Conservation (phyloP, 2,329 filamentous ascomycete species). For the Microcyclospora tardicrescens region DNA sequence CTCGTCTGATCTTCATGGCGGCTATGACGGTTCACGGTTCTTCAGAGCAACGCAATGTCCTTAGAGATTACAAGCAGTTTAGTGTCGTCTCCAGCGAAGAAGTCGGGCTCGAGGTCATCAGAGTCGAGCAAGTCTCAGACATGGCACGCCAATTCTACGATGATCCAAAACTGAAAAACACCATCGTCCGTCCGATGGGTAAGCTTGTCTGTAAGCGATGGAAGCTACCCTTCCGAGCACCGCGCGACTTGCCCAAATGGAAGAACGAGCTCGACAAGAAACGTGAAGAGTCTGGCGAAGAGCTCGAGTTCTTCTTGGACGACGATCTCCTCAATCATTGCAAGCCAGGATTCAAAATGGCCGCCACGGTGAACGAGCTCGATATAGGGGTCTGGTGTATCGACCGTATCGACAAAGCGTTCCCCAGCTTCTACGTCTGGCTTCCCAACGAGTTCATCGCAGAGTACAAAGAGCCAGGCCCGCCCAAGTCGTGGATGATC, state of each 20-base stretch:
- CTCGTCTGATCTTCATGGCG: constrained; percentile 37
- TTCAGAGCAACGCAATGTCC: constrained; percentile 15
- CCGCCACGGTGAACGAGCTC: constrained; percentile 21
- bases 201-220: constrained; percentile 40
- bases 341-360: constrained; percentile 43
- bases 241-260: constrained; percentile 8
- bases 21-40: constrained; percentile 36
- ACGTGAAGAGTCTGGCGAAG: constrained; percentile 6
- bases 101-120: constrained; percentile 48
- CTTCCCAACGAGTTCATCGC: constrained; percentile 32
- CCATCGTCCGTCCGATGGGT: constrained; percentile 39
- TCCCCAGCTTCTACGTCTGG: constrained; percentile 32
- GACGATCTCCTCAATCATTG: constrained; percentile 44
- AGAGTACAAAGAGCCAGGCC: constrained; percentile 15
- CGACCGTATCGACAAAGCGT: constrained; percentile 26
- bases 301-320: constrained; percentile 54
- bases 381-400: constrained; percentile 21
- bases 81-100: constrained; percentile 16
- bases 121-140: constrained; percentile 35
- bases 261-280: too few species aligned
- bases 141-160: constrained; percentile 38
- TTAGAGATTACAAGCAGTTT: constrained; percentile 1
- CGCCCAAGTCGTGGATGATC: constrained; percentile 16
- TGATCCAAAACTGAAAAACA: constrained; percentile 17
- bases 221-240: constrained; percentile 26